phyloP scores from a whole-genome alignment of 2,329 filamentous ascomycete species.

The Paecilomyces variotii region DNA sequence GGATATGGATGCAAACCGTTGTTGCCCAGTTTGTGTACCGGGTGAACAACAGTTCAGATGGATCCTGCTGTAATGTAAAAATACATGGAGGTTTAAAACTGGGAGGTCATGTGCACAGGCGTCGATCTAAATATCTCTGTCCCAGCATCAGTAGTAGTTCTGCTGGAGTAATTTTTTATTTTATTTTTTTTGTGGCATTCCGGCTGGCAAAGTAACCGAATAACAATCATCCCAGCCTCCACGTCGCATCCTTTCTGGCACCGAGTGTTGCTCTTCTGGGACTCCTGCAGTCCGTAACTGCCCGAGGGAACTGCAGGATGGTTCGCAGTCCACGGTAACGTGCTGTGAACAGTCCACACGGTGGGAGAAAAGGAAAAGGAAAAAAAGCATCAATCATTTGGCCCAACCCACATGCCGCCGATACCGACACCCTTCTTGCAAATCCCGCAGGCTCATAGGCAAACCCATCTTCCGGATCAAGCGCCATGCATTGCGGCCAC shows the following conservation, averaged over 20 bases:
- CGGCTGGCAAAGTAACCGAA: neutral
- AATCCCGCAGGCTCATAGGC: neutral
- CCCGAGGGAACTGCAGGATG: neutral
- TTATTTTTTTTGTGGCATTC: neutral
- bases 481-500: neutral
- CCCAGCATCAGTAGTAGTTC: neutral
- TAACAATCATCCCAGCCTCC: neutral
- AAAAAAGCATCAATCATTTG: neutral
- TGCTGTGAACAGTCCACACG: neutral
- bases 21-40: neutral
- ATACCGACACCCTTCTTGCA: neutral
- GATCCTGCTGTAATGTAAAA: neutral
- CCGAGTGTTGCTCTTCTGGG: neutral
- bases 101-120: neutral
- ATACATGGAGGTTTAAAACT: neutral
- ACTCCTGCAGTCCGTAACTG: neutral
- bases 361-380: neutral
- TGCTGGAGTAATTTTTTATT: neutral
- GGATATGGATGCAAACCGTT: too few relatives aligned
- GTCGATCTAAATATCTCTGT: neutral
- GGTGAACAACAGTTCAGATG: neutral
- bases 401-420: neutral
- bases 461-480: conserved; percentile 1
- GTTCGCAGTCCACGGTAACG: neutral
- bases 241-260: neutral